Evolutionary conservation across 345 rosid species (phyloP).

Genomic region (Atalantia buxifolia): DNA sequence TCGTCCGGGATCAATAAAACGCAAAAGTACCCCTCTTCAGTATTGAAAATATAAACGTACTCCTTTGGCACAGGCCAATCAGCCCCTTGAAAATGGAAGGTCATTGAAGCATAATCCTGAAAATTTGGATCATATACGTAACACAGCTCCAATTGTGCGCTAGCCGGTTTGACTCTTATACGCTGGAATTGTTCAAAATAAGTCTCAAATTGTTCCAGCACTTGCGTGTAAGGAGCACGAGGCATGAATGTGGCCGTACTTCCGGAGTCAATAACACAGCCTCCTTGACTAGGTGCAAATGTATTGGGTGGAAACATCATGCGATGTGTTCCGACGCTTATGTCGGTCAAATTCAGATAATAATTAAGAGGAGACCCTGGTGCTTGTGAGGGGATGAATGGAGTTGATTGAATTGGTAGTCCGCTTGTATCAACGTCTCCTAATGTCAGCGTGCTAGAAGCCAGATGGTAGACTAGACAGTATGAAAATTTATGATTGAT

Average conservation of each 20-base stretch:
- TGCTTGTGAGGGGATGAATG: rapidly evolving
- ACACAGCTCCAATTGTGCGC: not conserved
- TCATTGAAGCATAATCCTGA: not conserved
- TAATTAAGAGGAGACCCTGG: too few species aligned
- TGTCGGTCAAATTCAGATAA: not conserved
- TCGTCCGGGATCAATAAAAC: rapidly evolving
- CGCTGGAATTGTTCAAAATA: not conserved
- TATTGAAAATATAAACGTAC: not conserved
- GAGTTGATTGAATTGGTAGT: too few species aligned
- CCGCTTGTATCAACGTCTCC: too few species aligned
- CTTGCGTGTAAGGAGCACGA: rapidly evolving
- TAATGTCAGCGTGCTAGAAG: too few species aligned
- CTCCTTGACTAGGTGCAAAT: not conserved
- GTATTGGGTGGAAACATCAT: not conserved
- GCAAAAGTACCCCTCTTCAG: not conserved
- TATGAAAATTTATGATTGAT: too few species aligned
- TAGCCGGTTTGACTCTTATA: not conserved
- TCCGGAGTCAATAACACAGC: rapidly evolving
- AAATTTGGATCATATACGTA: not conserved
- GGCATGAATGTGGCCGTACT: rapidly evolving
- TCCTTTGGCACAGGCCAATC: not conserved
- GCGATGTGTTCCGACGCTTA: not conserved
- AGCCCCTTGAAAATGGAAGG: not conserved
- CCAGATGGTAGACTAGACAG: too few species aligned
- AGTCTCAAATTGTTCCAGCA: rapidly evolving